Evolutionary conservation across 2,329 filamentous ascomycete species (phyloP), one percentile per base, ranked within the genome.

Genomic region (Aureobasidium sp.): DNA sequence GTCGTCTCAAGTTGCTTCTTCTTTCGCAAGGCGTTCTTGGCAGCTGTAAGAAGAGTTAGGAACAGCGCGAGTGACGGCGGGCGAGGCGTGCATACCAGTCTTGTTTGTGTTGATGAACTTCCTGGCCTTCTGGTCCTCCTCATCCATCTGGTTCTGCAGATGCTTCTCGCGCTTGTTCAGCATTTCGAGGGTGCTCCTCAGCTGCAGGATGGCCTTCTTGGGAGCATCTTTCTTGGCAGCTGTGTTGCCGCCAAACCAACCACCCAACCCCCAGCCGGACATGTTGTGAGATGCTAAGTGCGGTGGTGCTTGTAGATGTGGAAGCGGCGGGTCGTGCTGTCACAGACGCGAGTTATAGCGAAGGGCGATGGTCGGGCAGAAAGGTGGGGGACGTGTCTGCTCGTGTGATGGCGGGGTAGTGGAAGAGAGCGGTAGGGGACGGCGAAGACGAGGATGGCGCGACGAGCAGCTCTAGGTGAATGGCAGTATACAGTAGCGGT

Each of bases 1-100:
- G 90, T 90, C 75, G 92, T 88, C 76, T 97, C 91, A 71, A 94
- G 90, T 68, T 86, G 83, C 84, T 99, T 97, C 85, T 97, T 97
- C 76, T 93, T 87, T 79, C 90, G 86, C 66, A 99, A 79, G 44
- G 94, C 94, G 68, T 87, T 85, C 79, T 94, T 94, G 64, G 94
- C 94, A 74, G 87, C 94, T 97, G 70, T 75, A 29, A 10, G n/a
- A 16, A 65, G 21, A 27, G 59, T 64, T 44, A 65, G 62, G 10
- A 10, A 30, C n/a, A 15, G 41, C 36, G 29, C 30, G 9, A 16
- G 48, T 16, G 2, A 39, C 15, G 1, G 13, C 30, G 39, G 25
- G 11, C n/a, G 11, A 34, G 2, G 29, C 3, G 16, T 32, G 30
- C 86, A 67, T 84, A 97, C 94, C 88, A 69, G 85, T 91, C 78